Evolutionary conservation across 1,284 basidiomycete species (phyloP), one percentile per base, ranked within the genome.

Genomic region (Puccinia triticina): DNA sequence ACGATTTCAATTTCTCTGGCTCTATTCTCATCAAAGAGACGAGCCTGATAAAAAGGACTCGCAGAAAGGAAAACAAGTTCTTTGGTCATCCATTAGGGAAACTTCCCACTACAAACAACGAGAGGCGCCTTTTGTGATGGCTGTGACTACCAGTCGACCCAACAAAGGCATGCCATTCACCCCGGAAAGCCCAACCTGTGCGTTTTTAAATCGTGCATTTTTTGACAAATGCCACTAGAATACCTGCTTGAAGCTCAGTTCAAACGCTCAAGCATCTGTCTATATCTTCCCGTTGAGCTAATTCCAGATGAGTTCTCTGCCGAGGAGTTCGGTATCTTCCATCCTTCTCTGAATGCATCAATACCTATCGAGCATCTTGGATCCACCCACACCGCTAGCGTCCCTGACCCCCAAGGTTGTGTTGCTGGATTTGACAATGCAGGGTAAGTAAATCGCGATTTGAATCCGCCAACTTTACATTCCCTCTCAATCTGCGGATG

Each of bases 351-450:
- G 4, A 82, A 82, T 34, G 80, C 64, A 7, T 82, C 80, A 26
- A 82, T 82, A 26, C 73, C 80, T 18, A 82, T 82, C 14, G 73
- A 75, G 14, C 53, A 67, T 59, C 50, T 82, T 12, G 80, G 80
- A 53, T 75, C 80, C 43, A 29, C 75, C 37, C 75, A 61, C 8
- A 34, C 57, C 48, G 18, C 59, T 43, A 29, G 8, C 5, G 29
- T 11, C 77, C 23, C 23, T 12, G 14, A 32, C 1, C 10, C 61
- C 18, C 37, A 34, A 34, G 23, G 23, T 10, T 82, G 80, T 76
- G 72, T 75, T 34, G 53, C 26, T 29, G 80, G 80, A 4, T 82
- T 82, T 57, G 80, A 82, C 32, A 82, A 82, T 82, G 80, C 80
- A 18, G 80, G 72, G 72, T 82, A 34, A 46, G 73, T 43, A 1